Evolutionary conservation across 441 rosid species (phyloP), one percentile per base, ranked within the genome.

Genomic region (Adansonia madagascariensis): DNA sequence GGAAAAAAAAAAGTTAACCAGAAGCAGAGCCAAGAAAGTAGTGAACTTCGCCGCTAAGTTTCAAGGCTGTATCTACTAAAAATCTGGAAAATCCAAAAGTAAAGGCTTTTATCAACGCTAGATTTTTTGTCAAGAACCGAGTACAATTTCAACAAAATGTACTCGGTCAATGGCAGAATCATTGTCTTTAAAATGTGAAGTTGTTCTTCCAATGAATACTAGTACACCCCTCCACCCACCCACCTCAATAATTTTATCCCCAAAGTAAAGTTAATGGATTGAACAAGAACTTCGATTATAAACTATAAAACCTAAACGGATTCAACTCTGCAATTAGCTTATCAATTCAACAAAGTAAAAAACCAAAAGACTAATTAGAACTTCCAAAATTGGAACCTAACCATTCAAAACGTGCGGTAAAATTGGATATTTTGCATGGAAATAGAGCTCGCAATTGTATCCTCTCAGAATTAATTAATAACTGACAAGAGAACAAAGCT

Each of bases 81-180:
- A 69, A 92, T 91, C 83, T 88, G 95, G 79, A 95, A 95, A 80
- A 95, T 95, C 99, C 99, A 95, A 78, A 93, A 95, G 81, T 91
- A 92, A 73, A 88, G 92, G 84, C 88, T 86, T 80, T 92, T 87
- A 77, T 82, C 84, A 43, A 90, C 94, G 1, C 80, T 79, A 7
- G 90, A 83, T 83, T 89, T 91, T 74, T 86, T 92, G 39, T 86
- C 83, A 63, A 89, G 82, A 65, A 89, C 85, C 60, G 81, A 80
- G 82, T 87, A 84, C 86, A 90, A 85, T 81, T 83, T 89, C 88
- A 89, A 79, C 71, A 71, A 85, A 74, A 75, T 88, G 87, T 84
- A 80, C 77, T 85, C 88, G 73, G 79, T 84, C 81, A 18, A 74
- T 73, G 73, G 18, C 85, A 90, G 78, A 69, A 85, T 76, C 96